Conservation (phyloP, 2,329 filamentous ascomycete genomes). For the Cercospora sp. region DNA sequence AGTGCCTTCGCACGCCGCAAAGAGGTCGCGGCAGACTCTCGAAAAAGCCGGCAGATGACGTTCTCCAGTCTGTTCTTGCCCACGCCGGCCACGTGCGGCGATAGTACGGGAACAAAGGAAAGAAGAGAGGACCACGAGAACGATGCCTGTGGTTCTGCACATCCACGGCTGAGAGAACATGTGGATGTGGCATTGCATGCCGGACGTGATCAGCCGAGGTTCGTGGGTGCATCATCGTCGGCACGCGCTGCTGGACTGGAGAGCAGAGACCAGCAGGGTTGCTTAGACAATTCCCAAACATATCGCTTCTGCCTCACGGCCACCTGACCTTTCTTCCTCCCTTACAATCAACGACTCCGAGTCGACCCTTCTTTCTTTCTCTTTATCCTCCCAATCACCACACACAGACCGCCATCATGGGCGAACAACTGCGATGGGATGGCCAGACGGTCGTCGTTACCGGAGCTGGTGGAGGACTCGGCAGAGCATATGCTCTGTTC, state of each 20-base stretch:
- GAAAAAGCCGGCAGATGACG: slow-evolving; percentile 3
- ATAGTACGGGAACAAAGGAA: background rate
- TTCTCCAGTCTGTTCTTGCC: background rate
- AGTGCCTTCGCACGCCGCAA: background rate
- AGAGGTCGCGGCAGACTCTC: background rate
- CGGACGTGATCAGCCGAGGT: slow-evolving; percentile 4
- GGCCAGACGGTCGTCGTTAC: slow-evolving; percentile 88
- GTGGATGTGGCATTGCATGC: background rate
- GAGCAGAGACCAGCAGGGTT: slow-evolving; percentile 1
- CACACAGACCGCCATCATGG: slow-evolving; percentile 51
- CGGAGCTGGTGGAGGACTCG: slow-evolving; percentile 78
- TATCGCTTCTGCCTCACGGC: slow-evolving; percentile 3
- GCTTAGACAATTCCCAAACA: slow-evolving; percentile 10
- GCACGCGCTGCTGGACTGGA: slow-evolving; percentile 6
- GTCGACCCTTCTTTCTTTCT: slow-evolving; percentile 14
- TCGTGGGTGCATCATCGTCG: slow-evolving; percentile 5
- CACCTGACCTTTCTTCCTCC: slow-evolving; percentile 1
- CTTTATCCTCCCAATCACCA: slow-evolving; percentile 2
- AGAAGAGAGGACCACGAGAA: background rate
- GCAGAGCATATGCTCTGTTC: slow-evolving; percentile 81
- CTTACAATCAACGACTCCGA: slow-evolving; percentile 8
- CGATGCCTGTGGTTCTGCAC: background rate
- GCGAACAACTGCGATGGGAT: slow-evolving; percentile 74
- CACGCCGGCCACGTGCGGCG: background rate
- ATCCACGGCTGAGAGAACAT: background rate